Conservation (phyloP, 2,329 filamentous ascomycete genomes). For the Ophiocordyceps polyrhachis-furcata region DNA sequence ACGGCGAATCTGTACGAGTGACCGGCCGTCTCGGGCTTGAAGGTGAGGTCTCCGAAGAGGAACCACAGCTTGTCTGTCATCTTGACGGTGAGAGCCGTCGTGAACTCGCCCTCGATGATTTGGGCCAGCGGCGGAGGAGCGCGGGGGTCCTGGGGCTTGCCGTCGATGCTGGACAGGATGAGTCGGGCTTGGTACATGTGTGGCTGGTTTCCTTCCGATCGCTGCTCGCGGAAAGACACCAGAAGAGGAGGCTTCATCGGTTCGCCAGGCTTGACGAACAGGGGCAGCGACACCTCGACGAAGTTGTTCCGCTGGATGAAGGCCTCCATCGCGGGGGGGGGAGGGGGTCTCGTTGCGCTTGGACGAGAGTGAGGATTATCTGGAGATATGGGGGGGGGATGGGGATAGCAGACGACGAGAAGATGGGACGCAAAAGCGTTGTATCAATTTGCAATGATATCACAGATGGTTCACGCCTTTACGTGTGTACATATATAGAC, state of each 20-base stretch:
- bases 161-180: background rate
- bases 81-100: background rate
- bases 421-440: too few species aligned
- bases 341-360: too few species aligned
- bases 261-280: background rate
- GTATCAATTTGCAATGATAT: too few species aligned
- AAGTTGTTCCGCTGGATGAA: background rate
- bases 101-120: background rate
- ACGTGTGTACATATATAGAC: too few species aligned
- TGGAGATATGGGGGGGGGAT: too few species aligned
- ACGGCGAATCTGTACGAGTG: background rate
- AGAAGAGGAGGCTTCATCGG: background rate
- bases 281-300: background rate
- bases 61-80: constrained; percentile 1
- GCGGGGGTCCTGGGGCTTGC: background rate
- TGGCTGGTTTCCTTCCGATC: background rate
- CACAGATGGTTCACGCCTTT: too few species aligned
- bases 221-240: background rate
- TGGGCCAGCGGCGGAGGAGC: background rate
- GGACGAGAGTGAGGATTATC: too few species aligned
- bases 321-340: background rate
- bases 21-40: background rate
- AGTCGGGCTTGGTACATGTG: constrained; percentile 1
- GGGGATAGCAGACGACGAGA: too few species aligned
- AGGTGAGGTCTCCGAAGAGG: background rate